Conservation (phyloP, 140 eudicot genomes). For the Stevia rebaudiana region DNA sequence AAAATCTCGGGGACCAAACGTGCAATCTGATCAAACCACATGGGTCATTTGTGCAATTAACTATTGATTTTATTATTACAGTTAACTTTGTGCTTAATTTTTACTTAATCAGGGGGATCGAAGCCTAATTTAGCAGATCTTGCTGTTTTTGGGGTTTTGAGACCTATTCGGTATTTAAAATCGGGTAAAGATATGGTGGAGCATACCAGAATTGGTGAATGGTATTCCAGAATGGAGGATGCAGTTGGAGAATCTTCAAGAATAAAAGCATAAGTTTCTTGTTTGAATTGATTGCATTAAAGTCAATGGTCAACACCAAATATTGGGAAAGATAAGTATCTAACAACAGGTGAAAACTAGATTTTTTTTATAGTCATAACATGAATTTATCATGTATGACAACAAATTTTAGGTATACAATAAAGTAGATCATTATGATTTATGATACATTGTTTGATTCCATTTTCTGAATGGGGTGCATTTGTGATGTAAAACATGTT, state of each 20-base stretch:
- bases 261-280: not conserved
- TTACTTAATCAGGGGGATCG: slow-evolving; percentile 3
- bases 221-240: slow-evolving; percentile 11
- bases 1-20: no score
- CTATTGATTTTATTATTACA: no score
- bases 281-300: not conserved
- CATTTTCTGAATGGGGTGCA: not conserved
- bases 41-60: no score
- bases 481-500: not conserved
- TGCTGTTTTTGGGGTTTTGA: slow-evolving; percentile 13
- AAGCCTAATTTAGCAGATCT: slow-evolving; percentile 16
- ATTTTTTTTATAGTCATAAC: not conserved
- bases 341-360: slow-evolving; percentile 1
- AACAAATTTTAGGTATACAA: slow-evolving; percentile 10
- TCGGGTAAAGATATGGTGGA: slow-evolving; percentile 16
- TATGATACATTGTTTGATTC: slow-evolving; percentile 7
- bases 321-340: not conserved
- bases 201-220: slow-evolving; percentile 11
- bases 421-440: slow-evolving; percentile 6
- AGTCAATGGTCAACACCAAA: not conserved
- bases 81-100: not conserved
- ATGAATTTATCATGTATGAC: not conserved
- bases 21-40: no score
- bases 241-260: slow-evolving; percentile 16
- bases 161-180: slow-evolving; percentile 5